These are phyloP conservation scores for Pharus latifolius DNA, from an alignment of 176 grass and related monocot species.

Conservation along the genomic window DNA sequence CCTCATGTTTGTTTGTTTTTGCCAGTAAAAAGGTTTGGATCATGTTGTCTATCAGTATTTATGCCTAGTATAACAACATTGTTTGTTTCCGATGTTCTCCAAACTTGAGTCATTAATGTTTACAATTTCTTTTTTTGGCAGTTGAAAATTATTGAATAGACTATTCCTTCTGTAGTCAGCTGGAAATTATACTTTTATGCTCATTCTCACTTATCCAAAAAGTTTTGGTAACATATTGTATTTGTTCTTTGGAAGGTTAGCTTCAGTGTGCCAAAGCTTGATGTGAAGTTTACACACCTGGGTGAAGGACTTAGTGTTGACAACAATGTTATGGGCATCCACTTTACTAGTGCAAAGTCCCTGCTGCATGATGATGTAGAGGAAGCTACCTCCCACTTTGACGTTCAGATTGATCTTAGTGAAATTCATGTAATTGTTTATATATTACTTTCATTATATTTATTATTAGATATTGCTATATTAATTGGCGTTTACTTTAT, in stretches of 20 bases:
- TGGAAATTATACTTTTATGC: background rate
- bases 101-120: background rate
- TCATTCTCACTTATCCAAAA: background rate
- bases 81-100: background rate
- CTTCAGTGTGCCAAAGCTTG: constrained; percentile 99
- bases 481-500: constrained; percentile 17
- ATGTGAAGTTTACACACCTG: constrained; percentile 84
- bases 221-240: constrained; percentile 51
- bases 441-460: constrained; percentile 4
- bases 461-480: constrained; percentile 6
- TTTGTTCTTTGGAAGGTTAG: constrained; percentile 99
- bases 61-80: background rate
- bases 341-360: constrained; percentile 65
- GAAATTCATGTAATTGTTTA: constrained; percentile 82
- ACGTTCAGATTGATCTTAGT: constrained; percentile 90
- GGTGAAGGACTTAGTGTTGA: constrained; percentile 75
- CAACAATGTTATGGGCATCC: constrained; percentile 80
- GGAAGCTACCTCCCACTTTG: constrained; percentile 70
- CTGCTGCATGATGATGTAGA: constrained; percentile 61
- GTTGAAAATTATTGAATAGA: background rate
- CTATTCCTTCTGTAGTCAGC: background rate
- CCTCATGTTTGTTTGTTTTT: background rate
- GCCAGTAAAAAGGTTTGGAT: background rate
- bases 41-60: background rate
- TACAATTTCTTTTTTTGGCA: background rate